A percentile compares a stretch with the other conserved stretches of the same genome.
Evolutionary conservation across 163 green algal species (phyloP).

Genomic region (Volvox carteri): DNA sequence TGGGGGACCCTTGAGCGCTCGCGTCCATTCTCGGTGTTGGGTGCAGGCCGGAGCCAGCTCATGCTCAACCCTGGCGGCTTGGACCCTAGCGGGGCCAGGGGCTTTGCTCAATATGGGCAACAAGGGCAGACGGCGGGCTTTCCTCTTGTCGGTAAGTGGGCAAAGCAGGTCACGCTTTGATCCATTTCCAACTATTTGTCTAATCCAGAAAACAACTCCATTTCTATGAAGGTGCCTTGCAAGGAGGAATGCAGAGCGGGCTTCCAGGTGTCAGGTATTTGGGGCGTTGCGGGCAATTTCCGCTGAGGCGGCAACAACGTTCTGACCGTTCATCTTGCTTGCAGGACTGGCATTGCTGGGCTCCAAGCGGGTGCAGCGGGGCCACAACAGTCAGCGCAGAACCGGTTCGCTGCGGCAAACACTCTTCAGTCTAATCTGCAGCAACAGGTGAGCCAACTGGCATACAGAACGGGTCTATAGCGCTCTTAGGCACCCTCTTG

Average conservation of each 20-base stretch:
- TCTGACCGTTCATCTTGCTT: neutral
- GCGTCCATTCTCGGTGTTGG: neutral
- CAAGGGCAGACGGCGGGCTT: slow-evolving; percentile 44
- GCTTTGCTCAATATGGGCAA: slow-evolving; percentile 60
- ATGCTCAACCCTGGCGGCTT: slow-evolving; percentile 50
- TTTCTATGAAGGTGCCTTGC: slow-evolving; percentile 46
- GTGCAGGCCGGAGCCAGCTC: slow-evolving; percentile 26
- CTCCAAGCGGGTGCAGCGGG: slow-evolving; percentile 37
- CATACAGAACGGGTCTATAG: neutral
- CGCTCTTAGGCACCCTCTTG: neutral
- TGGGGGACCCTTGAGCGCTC: neutral
- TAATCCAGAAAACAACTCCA: neutral
- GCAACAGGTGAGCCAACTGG: slow-evolving; percentile 40
- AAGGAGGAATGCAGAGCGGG: slow-evolving; percentile 56
- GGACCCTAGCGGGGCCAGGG: slow-evolving; percentile 50
- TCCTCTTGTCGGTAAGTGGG: slow-evolving; percentile 56
- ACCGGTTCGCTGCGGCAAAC: slow-evolving; percentile 51
- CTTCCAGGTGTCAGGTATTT: slow-evolving; percentile 52
- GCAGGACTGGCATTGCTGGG: slow-evolving; percentile 51
- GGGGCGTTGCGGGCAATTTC: neutral
- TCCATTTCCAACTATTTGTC: neutral
- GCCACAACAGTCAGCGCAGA: slow-evolving; percentile 51
- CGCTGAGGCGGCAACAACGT: neutral
- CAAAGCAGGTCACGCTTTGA: neutral
- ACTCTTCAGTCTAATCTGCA: slow-evolving; percentile 59